Evolutionary conservation across 495 filamentous ascomycete genomes (phyloP).

Genomic region (Delitschia confertaspora): DNA sequence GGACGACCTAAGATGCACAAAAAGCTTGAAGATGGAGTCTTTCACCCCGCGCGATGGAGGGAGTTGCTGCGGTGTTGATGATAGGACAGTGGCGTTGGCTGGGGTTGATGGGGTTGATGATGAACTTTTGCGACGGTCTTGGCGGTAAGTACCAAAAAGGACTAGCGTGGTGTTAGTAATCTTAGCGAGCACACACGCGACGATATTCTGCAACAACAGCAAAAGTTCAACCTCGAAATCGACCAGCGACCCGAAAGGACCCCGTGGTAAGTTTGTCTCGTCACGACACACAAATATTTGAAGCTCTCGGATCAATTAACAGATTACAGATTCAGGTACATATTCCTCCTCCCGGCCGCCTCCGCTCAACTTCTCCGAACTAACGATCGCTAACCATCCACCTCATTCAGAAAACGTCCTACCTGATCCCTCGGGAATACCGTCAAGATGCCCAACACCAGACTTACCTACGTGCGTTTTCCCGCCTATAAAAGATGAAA

Average conservation of each 20-base stretch:
- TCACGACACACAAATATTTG: not conserved
- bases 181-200: constrained; percentile 1
- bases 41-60: not conserved
- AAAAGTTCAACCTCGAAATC: constrained; percentile 7
- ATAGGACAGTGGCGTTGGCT: constrained; percentile 1
- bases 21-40: no score
- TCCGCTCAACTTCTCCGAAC: not conserved
- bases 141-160: no score
- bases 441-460: constrained; percentile 23
- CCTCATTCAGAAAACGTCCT: constrained; percentile 3
- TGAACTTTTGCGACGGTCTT: no score
- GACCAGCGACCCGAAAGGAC: constrained; percentile 7
- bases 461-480: constrained; percentile 28
- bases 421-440: constrained; percentile 12
- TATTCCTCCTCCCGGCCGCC: not conserved
- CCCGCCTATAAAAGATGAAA: constrained; percentile 1
- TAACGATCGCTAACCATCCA: constrained; percentile 13
- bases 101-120: not conserved
- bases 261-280: constrained; percentile 11
- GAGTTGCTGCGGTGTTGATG: constrained; percentile 4
- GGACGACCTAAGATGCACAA: no score
- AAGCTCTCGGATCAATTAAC: not conserved
- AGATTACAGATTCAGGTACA: constrained; percentile 14
- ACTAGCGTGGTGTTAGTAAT: constrained; percentile 1
- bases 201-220: constrained; percentile 1